Base-by-base conservation (phyloP, 805 yeast genomes). In the Komagataella ulmi region DNA sequence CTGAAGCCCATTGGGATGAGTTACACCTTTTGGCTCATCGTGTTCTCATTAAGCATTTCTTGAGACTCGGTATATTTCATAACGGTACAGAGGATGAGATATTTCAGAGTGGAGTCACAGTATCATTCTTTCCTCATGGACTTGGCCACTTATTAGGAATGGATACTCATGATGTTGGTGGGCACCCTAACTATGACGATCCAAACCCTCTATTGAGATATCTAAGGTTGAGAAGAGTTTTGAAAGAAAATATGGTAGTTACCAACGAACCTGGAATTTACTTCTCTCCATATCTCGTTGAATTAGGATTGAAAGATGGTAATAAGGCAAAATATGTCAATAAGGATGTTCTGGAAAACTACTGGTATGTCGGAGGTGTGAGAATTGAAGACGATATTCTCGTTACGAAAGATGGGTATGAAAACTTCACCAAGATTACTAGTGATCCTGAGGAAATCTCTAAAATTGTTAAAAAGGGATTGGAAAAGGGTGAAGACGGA, bases 151-250 rank as follows among this genome's bases (percentile, higher is more conserved):
- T 88, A 61, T 68, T 91, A 45, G 99, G 99, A 21, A 75, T 91
- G 84, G 97, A 91, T 63, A 89, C 96, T 3, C 99, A 93, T 65
- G 99, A 91, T 67, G 95, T 88, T 48, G 98, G 88, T 46, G 98
- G 99, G 1, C 62, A 74, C 55, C 81, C 98, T 14, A 81, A 91
- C 65, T 90, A 90, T 64, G 78, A 81, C 3, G 99, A 91, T 64
- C 76, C 85, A 7, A 82, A 93, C 64, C 85, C 86, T 24, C 73
- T 84, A 67, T 75, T 88, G 59, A 70, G 76, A 53, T 88, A 86
- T 63, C 75, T 91, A 61, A 81, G 99, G 63, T 68, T 93, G 52
- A 78, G 98, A 59, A 80, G 98, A 60, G 64, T 68, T 0, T 74
- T 91, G 52, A 69, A 79, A 64, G 71, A 72, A 45, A 85, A 87